Conservation (phyloP, 1,139 yeast species). For the Saccharomyces hybrid region DNA sequence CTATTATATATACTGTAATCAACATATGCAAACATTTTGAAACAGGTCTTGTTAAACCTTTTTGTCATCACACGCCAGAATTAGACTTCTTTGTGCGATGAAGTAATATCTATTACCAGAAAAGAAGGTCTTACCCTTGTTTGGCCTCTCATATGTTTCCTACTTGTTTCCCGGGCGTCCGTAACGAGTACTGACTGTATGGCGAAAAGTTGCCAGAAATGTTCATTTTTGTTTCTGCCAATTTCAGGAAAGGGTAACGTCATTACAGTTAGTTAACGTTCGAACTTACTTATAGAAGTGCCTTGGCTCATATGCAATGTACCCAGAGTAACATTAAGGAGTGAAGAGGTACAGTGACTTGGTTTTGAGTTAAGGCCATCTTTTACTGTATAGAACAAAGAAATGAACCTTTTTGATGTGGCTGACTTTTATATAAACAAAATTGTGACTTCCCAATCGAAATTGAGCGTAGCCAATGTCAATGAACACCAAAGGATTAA, state of each 20-base stretch:
- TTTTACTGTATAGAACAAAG: background rate
- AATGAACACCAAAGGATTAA: slow-evolving; percentile 45
- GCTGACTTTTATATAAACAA: slow-evolving; percentile 44
- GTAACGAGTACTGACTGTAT: background rate
- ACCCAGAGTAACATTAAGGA: background rate
- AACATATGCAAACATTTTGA: background rate
- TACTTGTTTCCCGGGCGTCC: background rate
- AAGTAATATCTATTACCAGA: background rate
- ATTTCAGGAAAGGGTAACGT: background rate
- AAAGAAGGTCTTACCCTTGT: background rate
- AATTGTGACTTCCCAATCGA: slow-evolving; percentile 34
- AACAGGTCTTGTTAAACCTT: background rate
- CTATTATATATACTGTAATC: background rate
- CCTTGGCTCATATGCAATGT: background rate
- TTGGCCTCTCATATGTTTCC: background rate
- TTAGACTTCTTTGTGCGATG: background rate
- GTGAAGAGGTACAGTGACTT: background rate
- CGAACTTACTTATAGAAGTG: background rate
- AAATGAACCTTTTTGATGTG: slow-evolving; percentile 47
- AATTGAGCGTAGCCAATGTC: slow-evolving; percentile 16
- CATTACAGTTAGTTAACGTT: background rate
- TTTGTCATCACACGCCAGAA: background rate
- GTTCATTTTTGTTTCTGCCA: background rate
- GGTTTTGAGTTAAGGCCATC: background rate
- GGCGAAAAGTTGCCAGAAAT: background rate